These are phyloP conservation scores for Cercophora newfieldiana DNA, from an alignment of 495 filamentous ascomycete genomes.

Conservation along the genomic window DNA sequence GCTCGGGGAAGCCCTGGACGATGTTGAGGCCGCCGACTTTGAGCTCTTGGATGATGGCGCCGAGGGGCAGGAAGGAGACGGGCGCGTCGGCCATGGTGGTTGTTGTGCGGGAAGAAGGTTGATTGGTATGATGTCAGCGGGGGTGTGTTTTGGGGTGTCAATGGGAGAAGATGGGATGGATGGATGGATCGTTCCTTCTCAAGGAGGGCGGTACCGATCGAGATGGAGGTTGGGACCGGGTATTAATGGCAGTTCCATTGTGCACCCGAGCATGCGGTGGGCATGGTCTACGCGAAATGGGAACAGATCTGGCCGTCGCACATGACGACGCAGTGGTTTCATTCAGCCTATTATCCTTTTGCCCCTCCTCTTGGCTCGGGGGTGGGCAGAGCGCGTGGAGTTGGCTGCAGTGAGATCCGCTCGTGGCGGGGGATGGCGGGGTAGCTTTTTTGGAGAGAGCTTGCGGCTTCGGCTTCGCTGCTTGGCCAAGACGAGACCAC, in stretches of 20 bases:
- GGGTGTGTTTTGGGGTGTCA: neutral
- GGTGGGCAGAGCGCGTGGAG: neutral
- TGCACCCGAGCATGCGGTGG: neutral
- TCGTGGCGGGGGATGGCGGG: slow-evolving; percentile 16
- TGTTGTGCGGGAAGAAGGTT: neutral
- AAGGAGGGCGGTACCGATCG: neutral
- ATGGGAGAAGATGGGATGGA: neutral
- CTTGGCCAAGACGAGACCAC: neutral
- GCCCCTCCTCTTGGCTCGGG: slow-evolving; percentile 27
- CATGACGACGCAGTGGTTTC: slow-evolving; percentile 29
- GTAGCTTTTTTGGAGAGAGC: no score
- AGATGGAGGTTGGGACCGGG: neutral
- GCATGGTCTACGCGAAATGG: slow-evolving; percentile 6
- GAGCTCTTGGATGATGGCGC: slow-evolving; percentile 87
- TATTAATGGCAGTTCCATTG: neutral
- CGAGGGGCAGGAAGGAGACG: slow-evolving; percentile 74
- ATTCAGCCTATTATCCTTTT: slow-evolving; percentile 31
- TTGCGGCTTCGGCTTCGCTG: neutral
- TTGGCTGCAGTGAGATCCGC: neutral
- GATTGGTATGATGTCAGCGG: slow-evolving; percentile 18
- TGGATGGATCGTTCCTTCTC: neutral
- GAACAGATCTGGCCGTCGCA: slow-evolving; percentile 18
- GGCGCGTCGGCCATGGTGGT: slow-evolving; percentile 43
- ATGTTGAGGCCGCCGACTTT: slow-evolving; percentile 75
- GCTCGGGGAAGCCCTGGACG: slow-evolving; percentile 77